Conservation (phyloP, 163 green algal genomes). For the Prototheca cutis region DNA sequence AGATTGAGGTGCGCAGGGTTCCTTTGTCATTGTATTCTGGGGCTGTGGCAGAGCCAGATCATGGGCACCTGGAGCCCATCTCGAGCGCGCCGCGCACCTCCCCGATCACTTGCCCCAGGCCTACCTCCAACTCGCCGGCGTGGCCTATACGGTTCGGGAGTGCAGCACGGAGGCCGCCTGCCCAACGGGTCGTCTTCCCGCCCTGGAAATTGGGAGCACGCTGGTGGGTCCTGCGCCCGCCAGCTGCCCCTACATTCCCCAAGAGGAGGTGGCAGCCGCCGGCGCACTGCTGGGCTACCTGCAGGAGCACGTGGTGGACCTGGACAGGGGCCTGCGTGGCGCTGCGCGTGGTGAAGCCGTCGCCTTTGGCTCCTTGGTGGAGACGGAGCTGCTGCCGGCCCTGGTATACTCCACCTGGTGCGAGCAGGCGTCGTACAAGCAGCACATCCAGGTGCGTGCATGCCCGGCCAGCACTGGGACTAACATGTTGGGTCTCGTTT, state of each 20-base stretch:
- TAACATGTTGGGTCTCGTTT: no score
- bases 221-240: slow-evolving; percentile 6
- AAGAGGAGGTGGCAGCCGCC: slow-evolving; percentile 20
- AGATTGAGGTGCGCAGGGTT: slow-evolving; percentile 31
- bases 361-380: slow-evolving; percentile 29
- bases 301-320: not conserved
- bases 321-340: slow-evolving; percentile 9
- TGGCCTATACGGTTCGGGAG: slow-evolving; percentile 19
- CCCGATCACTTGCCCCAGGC: no score
- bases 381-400: slow-evolving; percentile 35
- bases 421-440: slow-evolving; percentile 31
- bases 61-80: no score
- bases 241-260: not conserved
- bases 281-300: slow-evolving; percentile 27
- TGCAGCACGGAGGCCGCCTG: slow-evolving; percentile 16
- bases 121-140: slow-evolving; percentile 31
- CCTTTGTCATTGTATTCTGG: not conserved
- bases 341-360: slow-evolving; percentile 8
- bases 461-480: no score
- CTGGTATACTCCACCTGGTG: slow-evolving; percentile 37
- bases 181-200: slow-evolving; percentile 18
- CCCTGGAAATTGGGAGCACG: slow-evolving; percentile 13
- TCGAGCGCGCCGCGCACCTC: no score
- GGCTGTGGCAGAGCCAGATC: no score
- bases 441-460: no score